Conservation (phyloP, 306 rosid species). For the Clitoria ternatea region DNA sequence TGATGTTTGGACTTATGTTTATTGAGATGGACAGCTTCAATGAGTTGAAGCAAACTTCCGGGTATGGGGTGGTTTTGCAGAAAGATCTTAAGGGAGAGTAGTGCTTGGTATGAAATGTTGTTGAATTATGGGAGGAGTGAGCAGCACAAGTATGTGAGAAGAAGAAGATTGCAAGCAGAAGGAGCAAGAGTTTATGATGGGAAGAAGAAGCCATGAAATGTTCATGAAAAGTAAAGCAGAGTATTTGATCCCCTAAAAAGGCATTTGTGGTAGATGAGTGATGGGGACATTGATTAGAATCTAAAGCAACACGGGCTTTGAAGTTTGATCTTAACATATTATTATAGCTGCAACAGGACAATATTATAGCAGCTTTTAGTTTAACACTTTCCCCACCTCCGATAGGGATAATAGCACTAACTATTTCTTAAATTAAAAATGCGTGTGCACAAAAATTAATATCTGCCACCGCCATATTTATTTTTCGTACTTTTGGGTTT, state of each 20-base stretch:
- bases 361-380: neutral
- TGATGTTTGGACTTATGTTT: conserved; percentile 61
- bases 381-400: too few relatives aligned
- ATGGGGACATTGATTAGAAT: conserved; percentile 22
- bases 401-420: too few relatives aligned
- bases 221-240: neutral
- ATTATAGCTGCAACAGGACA: too few relatives aligned
- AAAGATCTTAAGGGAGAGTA: conserved; percentile 48
- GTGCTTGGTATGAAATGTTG: conserved; percentile 25
- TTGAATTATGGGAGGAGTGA: conserved; percentile 28
- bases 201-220: conserved; percentile 49
- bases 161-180: conserved; percentile 32
- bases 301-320: conserved; percentile 4
- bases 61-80: conserved; percentile 65
- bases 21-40: conserved; percentile 68
- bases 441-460: too few relatives aligned
- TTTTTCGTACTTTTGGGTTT: neutral
- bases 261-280: neutral
- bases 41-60: conserved; percentile 58
- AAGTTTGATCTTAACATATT: too few relatives aligned
- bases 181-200: conserved; percentile 25
- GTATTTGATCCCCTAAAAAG: neutral
- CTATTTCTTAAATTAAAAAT: too few relatives aligned
- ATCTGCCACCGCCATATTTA: neutral
- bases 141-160: conserved; percentile 16